These are phyloP conservation scores for Phytophthora palmivora DNA, from an alignment of 352 stramenopile genomes.

Conservation along the genomic window DNA sequence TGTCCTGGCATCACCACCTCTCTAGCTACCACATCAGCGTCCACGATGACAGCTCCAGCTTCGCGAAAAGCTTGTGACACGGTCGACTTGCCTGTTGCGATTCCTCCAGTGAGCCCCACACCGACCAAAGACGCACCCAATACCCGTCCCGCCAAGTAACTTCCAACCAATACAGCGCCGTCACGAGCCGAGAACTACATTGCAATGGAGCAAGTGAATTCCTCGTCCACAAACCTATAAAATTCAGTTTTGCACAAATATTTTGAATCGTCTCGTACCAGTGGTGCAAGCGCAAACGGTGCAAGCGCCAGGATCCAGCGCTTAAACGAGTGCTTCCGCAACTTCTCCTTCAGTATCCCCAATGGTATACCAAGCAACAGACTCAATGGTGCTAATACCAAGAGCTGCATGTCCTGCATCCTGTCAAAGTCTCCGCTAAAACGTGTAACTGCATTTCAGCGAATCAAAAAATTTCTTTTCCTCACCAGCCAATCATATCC, in stretches of 20 bases:
- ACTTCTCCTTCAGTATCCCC: constrained; percentile 63
- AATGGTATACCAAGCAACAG: constrained; percentile 51
- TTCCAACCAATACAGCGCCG: constrained; percentile 27
- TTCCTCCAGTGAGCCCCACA: constrained; percentile 84
- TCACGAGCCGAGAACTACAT: constrained; percentile 51
- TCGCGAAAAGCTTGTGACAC: constrained; percentile 71
- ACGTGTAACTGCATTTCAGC: constrained; percentile 26
- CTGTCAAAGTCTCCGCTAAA: background rate
- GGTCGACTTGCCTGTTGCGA: constrained; percentile 86
- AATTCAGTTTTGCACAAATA: constrained; percentile 12
- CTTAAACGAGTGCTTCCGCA: constrained; percentile 46
- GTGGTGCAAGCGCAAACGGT: constrained; percentile 42
- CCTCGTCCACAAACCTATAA: background rate
- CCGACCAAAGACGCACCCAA: constrained; percentile 71
- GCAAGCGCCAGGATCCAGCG: constrained; percentile 52
- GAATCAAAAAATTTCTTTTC: constrained; percentile 25
- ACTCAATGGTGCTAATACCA: constrained; percentile 45
- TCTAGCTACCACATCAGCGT: constrained; percentile 82
- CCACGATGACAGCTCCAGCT: constrained; percentile 75
- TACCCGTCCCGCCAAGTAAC: constrained; percentile 47
- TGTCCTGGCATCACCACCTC: constrained; percentile 81
- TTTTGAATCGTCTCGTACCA: constrained; percentile 40
- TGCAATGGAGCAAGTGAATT: constrained; percentile 6
- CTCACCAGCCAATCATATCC: constrained; percentile 23
- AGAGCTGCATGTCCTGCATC: constrained; percentile 37